Percentiles rank a stretch among this genome's conserved stretches.
Conservation (phyloP, 208 protist species). For the Leishmania tropica region DNA sequence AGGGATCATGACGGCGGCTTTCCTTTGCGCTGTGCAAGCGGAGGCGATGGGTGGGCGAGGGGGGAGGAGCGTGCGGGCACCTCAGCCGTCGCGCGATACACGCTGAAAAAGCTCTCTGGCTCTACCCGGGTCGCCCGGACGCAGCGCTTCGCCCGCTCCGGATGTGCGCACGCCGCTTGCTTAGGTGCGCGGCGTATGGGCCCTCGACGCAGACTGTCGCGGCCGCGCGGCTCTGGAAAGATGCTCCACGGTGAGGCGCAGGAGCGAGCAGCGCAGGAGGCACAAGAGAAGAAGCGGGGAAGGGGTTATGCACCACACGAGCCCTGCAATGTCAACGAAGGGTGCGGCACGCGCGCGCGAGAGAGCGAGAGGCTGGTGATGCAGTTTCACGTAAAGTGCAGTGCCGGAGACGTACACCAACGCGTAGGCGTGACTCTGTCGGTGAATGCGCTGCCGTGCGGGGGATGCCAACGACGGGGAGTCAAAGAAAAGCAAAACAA, state of each 20-base stretch:
- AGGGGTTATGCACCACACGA: neutral
- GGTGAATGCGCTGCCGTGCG: neutral
- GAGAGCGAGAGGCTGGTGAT: neutral
- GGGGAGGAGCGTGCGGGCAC: neutral
- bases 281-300: neutral
- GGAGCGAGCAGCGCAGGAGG: neutral
- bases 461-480: no score
- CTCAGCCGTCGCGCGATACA: neutral
- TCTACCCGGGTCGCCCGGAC: neutral
- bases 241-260: neutral
- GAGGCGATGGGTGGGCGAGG: neutral
- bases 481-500: neutral
- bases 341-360: neutral
- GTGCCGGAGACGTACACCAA: neutral
- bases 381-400: neutral
- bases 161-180: neutral
- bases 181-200: no score
- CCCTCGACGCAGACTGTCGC: neutral
- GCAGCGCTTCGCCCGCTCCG: neutral
- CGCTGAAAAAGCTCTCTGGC: neutral
- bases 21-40: neutral
- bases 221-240: neutral
- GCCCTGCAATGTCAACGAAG: neutral
- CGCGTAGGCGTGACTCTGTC: neutral
- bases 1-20: constrained; percentile 1